Conservation (phyloP, 1,139 yeast genomes). For the Blastobotrys serpentis region DNA sequence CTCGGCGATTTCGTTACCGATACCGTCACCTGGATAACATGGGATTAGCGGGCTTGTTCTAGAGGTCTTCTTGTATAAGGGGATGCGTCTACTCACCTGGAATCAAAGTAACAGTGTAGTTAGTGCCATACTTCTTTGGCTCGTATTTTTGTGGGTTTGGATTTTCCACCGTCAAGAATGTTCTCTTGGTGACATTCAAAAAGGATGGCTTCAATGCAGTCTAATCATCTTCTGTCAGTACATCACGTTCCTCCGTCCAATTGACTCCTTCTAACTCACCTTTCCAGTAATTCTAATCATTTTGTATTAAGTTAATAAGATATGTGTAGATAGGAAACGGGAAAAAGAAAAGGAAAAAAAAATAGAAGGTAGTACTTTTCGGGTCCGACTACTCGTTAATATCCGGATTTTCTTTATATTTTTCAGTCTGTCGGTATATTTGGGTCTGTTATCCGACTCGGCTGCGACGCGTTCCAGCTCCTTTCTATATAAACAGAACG, state of each 20-base stretch:
- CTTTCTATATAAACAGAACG: too few species aligned
- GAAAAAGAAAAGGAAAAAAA: conserved; percentile 4
- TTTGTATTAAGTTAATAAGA: conserved; percentile 6
- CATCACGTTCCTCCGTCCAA: conserved; percentile 2
- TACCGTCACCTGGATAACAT: conserved; percentile 66
- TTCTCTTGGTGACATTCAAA: conserved; percentile 23
- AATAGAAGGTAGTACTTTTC: background rate
- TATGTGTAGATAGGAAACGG: background rate
- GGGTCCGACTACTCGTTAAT: conserved; percentile 4
- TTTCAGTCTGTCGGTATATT: conserved; percentile 6
- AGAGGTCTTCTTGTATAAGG: background rate
- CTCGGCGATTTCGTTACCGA: conserved; percentile 94
- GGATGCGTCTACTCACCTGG: conserved; percentile 66
- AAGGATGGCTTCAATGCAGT: conserved; percentile 11
- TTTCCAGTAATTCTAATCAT: conserved; percentile 9
- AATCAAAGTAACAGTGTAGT: conserved; percentile 85
- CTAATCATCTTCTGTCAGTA: too few species aligned
- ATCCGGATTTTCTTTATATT: conserved; percentile 8
- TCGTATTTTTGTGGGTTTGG: conserved; percentile 42
- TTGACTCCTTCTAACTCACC: too few species aligned
- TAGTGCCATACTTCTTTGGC: conserved; percentile 94
- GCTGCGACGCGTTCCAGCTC: conserved; percentile 4
- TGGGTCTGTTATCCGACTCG: conserved; percentile 8
- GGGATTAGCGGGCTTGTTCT: background rate
- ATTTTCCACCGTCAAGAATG: conserved; percentile 25